phyloP scores from a whole-genome alignment of 1,139 yeast species.

The Candida smagusa region DNA sequence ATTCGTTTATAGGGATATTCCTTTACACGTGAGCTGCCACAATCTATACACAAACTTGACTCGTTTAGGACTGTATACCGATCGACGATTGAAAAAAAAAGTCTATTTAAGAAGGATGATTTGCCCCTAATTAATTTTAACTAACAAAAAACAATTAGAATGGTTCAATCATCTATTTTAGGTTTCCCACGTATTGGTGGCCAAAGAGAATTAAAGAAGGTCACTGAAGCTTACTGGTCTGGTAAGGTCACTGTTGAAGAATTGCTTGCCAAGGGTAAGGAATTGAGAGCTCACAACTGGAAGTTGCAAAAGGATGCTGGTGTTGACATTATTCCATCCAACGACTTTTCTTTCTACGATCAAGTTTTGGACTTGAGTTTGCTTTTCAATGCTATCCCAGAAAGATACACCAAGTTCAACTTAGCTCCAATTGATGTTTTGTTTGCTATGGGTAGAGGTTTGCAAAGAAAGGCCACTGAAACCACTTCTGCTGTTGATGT shows the following conservation, averaged over 20 bases:
- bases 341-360: slow-evolving; percentile 97
- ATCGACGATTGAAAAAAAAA: not conserved
- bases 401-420: slow-evolving; percentile 90
- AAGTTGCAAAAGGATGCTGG: slow-evolving; percentile 96
- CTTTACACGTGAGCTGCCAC: slow-evolving; percentile 1
- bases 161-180: slow-evolving; percentile 95
- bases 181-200: slow-evolving; percentile 99
- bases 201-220: slow-evolving; percentile 97
- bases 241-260: slow-evolving; percentile 89
- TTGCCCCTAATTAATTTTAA: not conserved
- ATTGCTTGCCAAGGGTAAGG: slow-evolving; percentile 88
- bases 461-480: slow-evolving; percentile 94
- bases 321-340: slow-evolving; percentile 94
- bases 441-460: slow-evolving; percentile 99
- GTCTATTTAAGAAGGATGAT: not conserved
- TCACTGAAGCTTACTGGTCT: slow-evolving; percentile 98
- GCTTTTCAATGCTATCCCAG: slow-evolving; percentile 93
- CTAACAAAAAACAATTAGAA: slow-evolving; percentile 19
- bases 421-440: slow-evolving; percentile 87
- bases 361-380: slow-evolving; percentile 92
- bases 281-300: slow-evolving; percentile 96
- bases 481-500: slow-evolving; percentile 90
- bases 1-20: too few species aligned
- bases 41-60: not conserved
- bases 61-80: not conserved